Evolutionary conservation across 2,329 filamentous ascomycete genomes (phyloP).

Genomic region (Incumbomyces delicatus): DNA sequence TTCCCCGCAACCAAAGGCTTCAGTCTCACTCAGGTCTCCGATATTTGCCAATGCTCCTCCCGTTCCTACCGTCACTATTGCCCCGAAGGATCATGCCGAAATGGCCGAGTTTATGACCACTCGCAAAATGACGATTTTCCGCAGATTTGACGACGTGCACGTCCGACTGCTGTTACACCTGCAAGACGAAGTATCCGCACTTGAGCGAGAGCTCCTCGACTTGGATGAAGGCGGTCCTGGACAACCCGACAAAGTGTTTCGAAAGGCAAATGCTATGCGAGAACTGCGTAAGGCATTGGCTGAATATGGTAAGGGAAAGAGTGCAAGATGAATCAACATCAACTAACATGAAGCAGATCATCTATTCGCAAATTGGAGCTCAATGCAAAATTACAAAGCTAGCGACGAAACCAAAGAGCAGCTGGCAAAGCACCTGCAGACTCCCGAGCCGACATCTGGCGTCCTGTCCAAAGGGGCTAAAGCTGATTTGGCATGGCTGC

Average conservation of each 20-base stretch:
- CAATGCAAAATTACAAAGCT: slow-evolving; percentile 18
- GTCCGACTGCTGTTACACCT: slow-evolving; percentile 24
- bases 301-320: slow-evolving; percentile 18
- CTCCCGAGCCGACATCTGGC: slow-evolving; percentile 7
- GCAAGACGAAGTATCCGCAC: slow-evolving; percentile 25
- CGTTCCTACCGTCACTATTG: slow-evolving; percentile 1
- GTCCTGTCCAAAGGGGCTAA: slow-evolving; percentile 11
- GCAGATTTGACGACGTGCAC: slow-evolving; percentile 27
- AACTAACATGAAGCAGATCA: slow-evolving; percentile 13
- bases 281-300: slow-evolving; percentile 18
- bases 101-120: slow-evolving; percentile 20
- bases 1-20: neutral
- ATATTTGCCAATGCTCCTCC: neutral
- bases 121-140: slow-evolving; percentile 22
- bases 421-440: slow-evolving; percentile 15
- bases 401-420: slow-evolving; percentile 13
- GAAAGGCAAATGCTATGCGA: slow-evolving; percentile 16
- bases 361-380: slow-evolving; percentile 19
- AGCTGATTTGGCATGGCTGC: slow-evolving; percentile 18
- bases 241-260: slow-evolving; percentile 10
- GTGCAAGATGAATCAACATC: neutral
- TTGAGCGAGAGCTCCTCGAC: slow-evolving; percentile 24
- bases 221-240: slow-evolving; percentile 19
- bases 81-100: slow-evolving; percentile 12
- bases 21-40: neutral